Percentiles rank a stretch among this genome's conserved stretches.
Conservation (phyloP, 108 stramenopile genomes). For the Craspedostauros australis region DNA sequence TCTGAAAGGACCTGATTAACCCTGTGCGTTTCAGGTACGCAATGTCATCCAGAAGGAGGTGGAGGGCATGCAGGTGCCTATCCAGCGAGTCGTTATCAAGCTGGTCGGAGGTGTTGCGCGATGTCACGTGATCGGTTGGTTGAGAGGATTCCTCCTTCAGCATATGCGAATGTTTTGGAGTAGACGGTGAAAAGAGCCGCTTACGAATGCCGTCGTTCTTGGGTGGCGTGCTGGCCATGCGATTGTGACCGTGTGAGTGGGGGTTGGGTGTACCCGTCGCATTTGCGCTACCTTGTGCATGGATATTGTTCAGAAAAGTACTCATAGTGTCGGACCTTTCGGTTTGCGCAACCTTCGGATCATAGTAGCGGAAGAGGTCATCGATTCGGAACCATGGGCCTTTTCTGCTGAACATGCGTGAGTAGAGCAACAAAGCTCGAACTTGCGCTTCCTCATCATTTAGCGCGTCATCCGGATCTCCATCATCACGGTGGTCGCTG, state of each 20-base stretch:
- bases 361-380: conserved; percentile 74
- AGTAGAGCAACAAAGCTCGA: conserved; percentile 61
- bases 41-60: conserved; percentile 38
- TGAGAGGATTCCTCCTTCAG: not conserved
- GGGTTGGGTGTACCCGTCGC: not conserved
- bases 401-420: conserved; percentile 68
- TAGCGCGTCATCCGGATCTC: not conserved
- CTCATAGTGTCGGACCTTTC: not conserved
- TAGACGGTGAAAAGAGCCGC: conserved; percentile 16
- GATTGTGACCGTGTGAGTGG: not conserved
- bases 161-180: not conserved
- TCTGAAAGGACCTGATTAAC: conserved; percentile 57
- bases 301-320: not conserved
- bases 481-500: too few species aligned
- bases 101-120: conserved; percentile 5
- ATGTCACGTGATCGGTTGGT: not conserved
- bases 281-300: too few species aligned
- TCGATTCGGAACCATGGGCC: conserved; percentile 77
- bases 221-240: not conserved
- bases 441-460: conserved; percentile 29
- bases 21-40: conserved; percentile 46
- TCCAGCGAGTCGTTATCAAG: conserved; percentile 17
- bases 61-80: conserved; percentile 16
- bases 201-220: conserved; percentile 7
- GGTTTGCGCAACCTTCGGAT: conserved; percentile 16